phyloP scores from a whole-genome alignment of 805 yeast species.

The Sungouiozyma ichnusensis region DNA sequence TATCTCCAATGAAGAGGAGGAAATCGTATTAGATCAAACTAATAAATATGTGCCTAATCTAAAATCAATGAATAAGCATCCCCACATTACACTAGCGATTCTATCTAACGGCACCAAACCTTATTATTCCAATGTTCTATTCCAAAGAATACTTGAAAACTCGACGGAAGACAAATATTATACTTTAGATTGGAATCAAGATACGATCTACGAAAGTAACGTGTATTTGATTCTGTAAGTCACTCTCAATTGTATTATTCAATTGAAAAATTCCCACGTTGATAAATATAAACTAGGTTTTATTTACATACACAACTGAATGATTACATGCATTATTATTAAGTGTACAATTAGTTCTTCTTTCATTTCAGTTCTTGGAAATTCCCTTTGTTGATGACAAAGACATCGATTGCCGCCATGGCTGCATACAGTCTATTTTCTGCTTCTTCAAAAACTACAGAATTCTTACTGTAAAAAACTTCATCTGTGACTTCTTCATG shows the following conservation, averaged over 20 bases:
- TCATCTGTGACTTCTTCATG: constrained; percentile 90
- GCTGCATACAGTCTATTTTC: constrained; percentile 96
- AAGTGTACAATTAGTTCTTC: not conserved
- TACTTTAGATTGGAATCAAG: constrained; percentile 6
- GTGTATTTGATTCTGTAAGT: constrained; percentile 14
- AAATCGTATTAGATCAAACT: constrained; percentile 8
- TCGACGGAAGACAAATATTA: constrained; percentile 2
- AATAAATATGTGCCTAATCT: constrained; percentile 12
- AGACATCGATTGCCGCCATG: constrained; percentile 82
- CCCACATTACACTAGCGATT: constrained; percentile 74
- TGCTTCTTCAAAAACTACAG: constrained; percentile 89
- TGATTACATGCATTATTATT: not conserved
- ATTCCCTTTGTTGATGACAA: constrained; percentile 75
- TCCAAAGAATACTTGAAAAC: constrained; percentile 10
- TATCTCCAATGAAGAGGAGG: constrained; percentile 2
- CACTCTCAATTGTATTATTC: not conserved
- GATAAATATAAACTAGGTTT: no score
- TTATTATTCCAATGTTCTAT: constrained; percentile 39
- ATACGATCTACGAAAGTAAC: constrained; percentile 9
- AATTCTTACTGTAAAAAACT: constrained; percentile 73
- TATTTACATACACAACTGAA: no score
- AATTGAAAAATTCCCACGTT: no score
- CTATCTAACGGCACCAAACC: constrained; percentile 36
- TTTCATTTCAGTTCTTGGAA: constrained; percentile 20
- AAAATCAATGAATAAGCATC: constrained; percentile 32